These are phyloP conservation scores for Didymella keratinophila DNA, from an alignment of 2,329 filamentous ascomycete species.

Conservation along the genomic window DNA sequence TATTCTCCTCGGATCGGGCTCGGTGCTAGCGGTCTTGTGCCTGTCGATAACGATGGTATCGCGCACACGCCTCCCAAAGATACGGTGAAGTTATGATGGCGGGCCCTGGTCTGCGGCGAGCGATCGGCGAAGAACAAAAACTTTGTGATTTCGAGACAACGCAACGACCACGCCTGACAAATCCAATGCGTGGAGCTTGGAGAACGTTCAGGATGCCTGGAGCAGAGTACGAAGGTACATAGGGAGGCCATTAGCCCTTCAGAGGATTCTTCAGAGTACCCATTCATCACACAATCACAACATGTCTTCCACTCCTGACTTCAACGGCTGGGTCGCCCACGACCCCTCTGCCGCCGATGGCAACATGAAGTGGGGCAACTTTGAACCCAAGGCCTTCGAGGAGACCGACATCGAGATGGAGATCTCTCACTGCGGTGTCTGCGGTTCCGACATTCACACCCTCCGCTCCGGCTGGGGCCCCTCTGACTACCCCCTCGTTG, in stretches of 20 bases:
- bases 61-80: constrained; percentile 2
- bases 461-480: constrained; percentile 55
- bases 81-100: constrained; percentile 23
- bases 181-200: constrained; percentile 19
- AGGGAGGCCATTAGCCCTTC: constrained; percentile 4
- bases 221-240: constrained; percentile 8
- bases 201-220: constrained; percentile 9
- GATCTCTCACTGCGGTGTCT: constrained; percentile 53
- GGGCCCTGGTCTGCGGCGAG: constrained; percentile 31
- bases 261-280: not conserved
- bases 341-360: constrained; percentile 59
- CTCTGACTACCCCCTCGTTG: constrained; percentile 57
- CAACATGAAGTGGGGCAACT: constrained; percentile 63
- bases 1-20: constrained; percentile 15
- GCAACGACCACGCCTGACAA: constrained; percentile 31
- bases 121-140: constrained; percentile 37
- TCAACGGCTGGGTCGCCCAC: constrained; percentile 65
- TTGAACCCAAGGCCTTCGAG: constrained; percentile 58
- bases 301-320: constrained; percentile 51
- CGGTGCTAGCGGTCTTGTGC: constrained; percentile 12
- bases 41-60: constrained; percentile 5
- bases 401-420: constrained; percentile 68
- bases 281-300: constrained; percentile 1
- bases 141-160: constrained; percentile 24
- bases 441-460: constrained; percentile 47